Evolutionary conservation across 495 filamentous ascomycete genomes (phyloP).

Genomic region (Tuber microsphaerosporum): DNA sequence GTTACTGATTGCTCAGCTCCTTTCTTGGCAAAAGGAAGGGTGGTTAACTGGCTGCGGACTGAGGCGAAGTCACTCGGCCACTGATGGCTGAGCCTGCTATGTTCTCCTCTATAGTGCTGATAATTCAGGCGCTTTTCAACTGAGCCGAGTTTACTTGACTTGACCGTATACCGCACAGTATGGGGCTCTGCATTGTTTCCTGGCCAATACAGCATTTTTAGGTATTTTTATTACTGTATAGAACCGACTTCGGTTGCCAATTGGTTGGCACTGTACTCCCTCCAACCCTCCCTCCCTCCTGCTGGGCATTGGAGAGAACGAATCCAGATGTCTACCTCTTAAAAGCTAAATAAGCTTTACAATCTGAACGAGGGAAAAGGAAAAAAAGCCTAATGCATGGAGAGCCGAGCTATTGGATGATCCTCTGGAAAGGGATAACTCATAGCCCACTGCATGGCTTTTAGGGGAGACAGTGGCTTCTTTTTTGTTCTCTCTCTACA

Average conservation of each 20-base stretch:
- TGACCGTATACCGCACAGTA: not conserved
- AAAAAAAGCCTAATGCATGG: not conserved
- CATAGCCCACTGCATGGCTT: not conserved
- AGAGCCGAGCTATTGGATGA: not conserved
- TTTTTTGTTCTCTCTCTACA: not conserved
- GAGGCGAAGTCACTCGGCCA: constrained; percentile 4
- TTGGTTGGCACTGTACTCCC: not conserved
- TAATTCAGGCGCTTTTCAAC: not conserved
- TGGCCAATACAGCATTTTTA: not conserved
- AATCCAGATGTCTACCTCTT: not conserved
- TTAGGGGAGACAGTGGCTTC: not conserved
- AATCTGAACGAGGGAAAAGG: not conserved
- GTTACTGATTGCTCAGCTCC: not conserved
- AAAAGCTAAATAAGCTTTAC: not conserved
- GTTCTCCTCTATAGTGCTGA: not conserved
- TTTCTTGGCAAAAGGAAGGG: not conserved
- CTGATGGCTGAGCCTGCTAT: not conserved
- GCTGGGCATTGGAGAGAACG: not conserved
- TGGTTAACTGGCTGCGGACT: not conserved
- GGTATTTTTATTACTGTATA: not conserved
- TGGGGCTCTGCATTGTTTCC: not conserved
- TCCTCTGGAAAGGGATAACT: not conserved
- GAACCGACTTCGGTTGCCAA: not conserved
- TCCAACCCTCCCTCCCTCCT: not conserved
- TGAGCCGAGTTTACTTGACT: not conserved